phyloP scores from a whole-genome alignment of 2,329 filamentous ascomycete species.

The Exutisphaerella laricina region DNA sequence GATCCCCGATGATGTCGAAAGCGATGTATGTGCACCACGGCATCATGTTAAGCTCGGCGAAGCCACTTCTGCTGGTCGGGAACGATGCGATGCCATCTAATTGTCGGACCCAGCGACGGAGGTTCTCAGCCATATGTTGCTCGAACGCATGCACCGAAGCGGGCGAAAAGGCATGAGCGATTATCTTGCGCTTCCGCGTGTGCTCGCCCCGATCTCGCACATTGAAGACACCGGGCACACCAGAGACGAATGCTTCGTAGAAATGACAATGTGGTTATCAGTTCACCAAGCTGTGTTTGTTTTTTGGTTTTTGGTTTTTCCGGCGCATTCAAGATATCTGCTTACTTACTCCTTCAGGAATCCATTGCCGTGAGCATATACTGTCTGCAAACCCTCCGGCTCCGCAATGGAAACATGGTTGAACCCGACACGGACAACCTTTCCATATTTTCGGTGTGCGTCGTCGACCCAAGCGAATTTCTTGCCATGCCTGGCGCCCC shows the following conservation, averaged over 20 bases:
- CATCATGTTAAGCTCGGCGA: slow-evolving; percentile 23
- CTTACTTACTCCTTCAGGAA: slow-evolving; percentile 29
- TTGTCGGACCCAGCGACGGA: slow-evolving; percentile 20
- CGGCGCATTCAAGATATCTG: too few relatives aligned
- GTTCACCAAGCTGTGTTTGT: not conserved
- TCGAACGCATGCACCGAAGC: slow-evolving; percentile 32
- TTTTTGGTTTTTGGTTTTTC: too few relatives aligned
- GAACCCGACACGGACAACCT: slow-evolving; percentile 17
- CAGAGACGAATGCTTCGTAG: slow-evolving; percentile 34
- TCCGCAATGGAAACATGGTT: slow-evolving; percentile 25
- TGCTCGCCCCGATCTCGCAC: slow-evolving; percentile 32
- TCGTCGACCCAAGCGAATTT: slow-evolving; percentile 22
- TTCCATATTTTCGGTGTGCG: slow-evolving; percentile 20
- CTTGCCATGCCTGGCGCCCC: slow-evolving; percentile 18
- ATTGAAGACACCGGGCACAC: slow-evolving; percentile 34
- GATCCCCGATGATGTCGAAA: slow-evolving; percentile 24
- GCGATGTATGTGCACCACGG: slow-evolving; percentile 25
- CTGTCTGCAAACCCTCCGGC: slow-evolving; percentile 20
- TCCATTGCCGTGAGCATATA: slow-evolving; percentile 33
- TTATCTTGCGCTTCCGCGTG: slow-evolving; percentile 34
- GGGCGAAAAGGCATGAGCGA: slow-evolving; percentile 34
- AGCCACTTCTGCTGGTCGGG: slow-evolving; percentile 8
- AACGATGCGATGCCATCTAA: slow-evolving; percentile 18
- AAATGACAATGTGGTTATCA: slow-evolving; percentile 17
- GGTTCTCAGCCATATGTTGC: slow-evolving; percentile 30